Conservation (phyloP, 163 green algal species). For the Scenedesmus sp. region DNA sequence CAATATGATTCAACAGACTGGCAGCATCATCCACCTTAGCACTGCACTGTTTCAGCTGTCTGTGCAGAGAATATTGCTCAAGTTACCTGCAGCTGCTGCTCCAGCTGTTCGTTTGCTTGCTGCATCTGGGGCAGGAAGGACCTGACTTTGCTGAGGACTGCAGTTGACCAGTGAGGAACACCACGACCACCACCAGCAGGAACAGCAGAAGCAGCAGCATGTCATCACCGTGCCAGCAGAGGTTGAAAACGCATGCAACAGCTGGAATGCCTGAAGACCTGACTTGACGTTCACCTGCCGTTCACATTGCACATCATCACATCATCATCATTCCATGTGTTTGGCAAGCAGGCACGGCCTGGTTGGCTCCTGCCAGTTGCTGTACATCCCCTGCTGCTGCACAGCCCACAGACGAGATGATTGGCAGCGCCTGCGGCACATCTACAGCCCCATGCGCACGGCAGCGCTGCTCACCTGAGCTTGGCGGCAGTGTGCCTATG, state of each 20-base stretch:
- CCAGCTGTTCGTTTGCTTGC: constrained; percentile 43
- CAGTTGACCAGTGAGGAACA: neutral
- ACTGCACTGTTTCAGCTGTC: no score
- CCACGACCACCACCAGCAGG: neutral
- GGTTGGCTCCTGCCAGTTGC: neutral
- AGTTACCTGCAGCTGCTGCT: constrained; percentile 45
- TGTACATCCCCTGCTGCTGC: neutral
- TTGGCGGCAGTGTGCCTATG: constrained; percentile 35
- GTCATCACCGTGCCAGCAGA: no score
- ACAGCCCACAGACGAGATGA: neutral
- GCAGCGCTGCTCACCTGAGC: constrained; percentile 29
- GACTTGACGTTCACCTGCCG: no score
- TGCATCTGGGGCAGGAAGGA: constrained; percentile 47
- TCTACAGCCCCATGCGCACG: neutral
- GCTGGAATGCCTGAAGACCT: neutral
- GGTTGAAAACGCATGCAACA: neutral
- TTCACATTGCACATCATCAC: no score
- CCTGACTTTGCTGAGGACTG: constrained; percentile 39
- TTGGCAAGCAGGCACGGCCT: neutral
- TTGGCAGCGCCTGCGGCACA: neutral
- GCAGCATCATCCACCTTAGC: neutral
- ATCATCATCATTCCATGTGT: neutral
- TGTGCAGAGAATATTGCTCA: no score
- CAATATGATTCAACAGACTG: no score
- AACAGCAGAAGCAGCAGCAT: neutral